Evolutionary conservation across 176 grass and related monocot genomes (phyloP).

Genomic region (Stipa capillata): DNA sequence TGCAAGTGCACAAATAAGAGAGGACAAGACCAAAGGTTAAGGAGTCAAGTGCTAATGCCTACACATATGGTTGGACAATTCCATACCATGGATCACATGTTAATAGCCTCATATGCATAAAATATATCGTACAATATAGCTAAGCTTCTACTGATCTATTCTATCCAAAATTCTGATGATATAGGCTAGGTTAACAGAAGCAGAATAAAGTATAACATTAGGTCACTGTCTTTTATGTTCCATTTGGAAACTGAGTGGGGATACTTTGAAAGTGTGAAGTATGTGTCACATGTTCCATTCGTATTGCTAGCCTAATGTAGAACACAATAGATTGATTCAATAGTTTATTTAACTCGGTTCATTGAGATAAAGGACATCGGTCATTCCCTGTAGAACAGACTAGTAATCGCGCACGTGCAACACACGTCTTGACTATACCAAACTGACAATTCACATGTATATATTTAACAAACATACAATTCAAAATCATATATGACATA

Average conservation of each 20-base stretch:
- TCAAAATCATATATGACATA: no score
- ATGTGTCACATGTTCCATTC: neutral
- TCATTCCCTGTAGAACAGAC: no score
- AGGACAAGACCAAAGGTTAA: neutral
- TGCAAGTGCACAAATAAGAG: neutral
- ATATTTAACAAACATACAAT: no score
- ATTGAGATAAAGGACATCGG: neutral
- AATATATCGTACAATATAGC: neutral
- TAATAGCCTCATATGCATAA: neutral
- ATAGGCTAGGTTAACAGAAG: neutral
- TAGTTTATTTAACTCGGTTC: neutral
- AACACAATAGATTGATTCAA: neutral
- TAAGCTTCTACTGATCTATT: neutral
- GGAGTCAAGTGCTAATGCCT: neutral
- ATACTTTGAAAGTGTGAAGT: neutral
- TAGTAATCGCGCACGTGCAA: no score
- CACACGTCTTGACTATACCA: no score
- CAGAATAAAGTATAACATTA: neutral
- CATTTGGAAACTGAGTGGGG: neutral
- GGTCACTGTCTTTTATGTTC: neutral
- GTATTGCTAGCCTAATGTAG: neutral
- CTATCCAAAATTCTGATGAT: neutral
- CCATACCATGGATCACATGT: neutral
- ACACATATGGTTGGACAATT: neutral
- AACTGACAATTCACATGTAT: no score